phyloP scores from a whole-genome alignment of 2,329 filamentous ascomycete genomes.

The Pseudogymnoascus sp. region DNA sequence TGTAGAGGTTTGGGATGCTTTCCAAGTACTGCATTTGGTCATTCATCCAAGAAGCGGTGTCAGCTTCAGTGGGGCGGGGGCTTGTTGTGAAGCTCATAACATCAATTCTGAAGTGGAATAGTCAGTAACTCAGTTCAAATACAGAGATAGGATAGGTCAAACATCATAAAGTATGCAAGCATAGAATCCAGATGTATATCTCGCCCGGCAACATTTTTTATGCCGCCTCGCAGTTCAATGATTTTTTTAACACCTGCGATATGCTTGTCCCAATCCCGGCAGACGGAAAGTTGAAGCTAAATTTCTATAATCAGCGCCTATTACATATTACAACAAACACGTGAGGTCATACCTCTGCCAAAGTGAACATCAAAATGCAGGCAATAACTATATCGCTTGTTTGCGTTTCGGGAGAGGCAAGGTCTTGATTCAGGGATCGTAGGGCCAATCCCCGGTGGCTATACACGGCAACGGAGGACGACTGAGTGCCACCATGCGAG shows the following conservation, averaged over 20 bases:
- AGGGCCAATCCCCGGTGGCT: background rate
- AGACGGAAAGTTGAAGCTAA: background rate
- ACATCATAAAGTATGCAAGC: background rate
- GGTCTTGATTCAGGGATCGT: background rate
- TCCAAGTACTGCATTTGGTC: background rate
- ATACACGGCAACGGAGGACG: background rate
- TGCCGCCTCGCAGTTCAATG: background rate
- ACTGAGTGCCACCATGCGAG: background rate
- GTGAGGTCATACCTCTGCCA: background rate
- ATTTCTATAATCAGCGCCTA: background rate
- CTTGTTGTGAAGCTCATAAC: conserved; percentile 2
- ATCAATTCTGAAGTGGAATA: background rate
- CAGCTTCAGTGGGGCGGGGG: background rate
- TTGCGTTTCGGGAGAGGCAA: background rate
- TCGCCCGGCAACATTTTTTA: background rate
- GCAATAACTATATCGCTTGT: conserved; percentile 1
- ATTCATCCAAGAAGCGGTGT: background rate
- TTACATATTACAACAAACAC: background rate
- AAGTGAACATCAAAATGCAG: conserved; percentile 1
- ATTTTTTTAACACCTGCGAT: background rate
- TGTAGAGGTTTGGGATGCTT: background rate
- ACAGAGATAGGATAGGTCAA: background rate
- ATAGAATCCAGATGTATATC: background rate
- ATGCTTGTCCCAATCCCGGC: background rate
- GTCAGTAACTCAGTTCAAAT: background rate